Percentiles rank a stretch among this genome's conserved stretches.
phyloP scores from a whole-genome alignment of 331 rosid species.

The Stylosanthes scabra region DNA sequence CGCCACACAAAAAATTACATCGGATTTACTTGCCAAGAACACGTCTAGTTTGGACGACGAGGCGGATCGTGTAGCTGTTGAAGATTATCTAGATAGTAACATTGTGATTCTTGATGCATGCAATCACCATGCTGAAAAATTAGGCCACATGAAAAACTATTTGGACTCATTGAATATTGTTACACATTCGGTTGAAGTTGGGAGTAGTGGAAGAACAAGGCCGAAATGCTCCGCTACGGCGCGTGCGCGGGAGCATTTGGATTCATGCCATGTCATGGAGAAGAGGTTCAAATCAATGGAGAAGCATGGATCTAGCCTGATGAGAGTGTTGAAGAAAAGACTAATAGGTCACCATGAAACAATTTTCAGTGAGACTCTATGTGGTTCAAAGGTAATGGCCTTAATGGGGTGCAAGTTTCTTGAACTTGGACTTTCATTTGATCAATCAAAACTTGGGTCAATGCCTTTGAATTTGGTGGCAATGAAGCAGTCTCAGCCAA shows the following conservation, averaged over 20 bases:
- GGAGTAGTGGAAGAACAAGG: neutral
- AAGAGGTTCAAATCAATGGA: conserved; percentile 8
- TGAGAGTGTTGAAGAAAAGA: conserved; percentile 32
- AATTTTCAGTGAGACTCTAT: conserved; percentile 41
- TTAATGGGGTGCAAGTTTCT: conserved; percentile 36
- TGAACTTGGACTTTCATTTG: conserved; percentile 38
- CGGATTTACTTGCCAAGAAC: conserved; percentile 22
- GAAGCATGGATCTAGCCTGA: conserved; percentile 21
- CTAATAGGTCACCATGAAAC: neutral
- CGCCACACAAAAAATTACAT: conserved; percentile 39
- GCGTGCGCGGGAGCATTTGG: conserved; percentile 24
- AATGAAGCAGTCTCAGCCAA: conserved; percentile 17
- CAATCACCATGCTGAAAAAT: conserved; percentile 41
- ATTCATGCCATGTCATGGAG: conserved; percentile 19
- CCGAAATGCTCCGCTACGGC: neutral
- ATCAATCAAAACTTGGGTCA: conserved; percentile 13
- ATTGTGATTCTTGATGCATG: conserved; percentile 45
- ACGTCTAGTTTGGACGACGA: neutral
- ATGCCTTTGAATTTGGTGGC: neutral
- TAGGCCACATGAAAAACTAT: conserved; percentile 30
- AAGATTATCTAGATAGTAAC: conserved; percentile 43
- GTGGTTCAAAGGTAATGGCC: conserved; percentile 42
- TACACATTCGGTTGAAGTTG: conserved; percentile 27
- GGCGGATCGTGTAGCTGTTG: conserved; percentile 23
- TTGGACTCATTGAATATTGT: conserved; percentile 33